Evolutionary conservation across 2,329 filamentous ascomycete species (phyloP).

Genomic region (Clonostachys solani): DNA sequence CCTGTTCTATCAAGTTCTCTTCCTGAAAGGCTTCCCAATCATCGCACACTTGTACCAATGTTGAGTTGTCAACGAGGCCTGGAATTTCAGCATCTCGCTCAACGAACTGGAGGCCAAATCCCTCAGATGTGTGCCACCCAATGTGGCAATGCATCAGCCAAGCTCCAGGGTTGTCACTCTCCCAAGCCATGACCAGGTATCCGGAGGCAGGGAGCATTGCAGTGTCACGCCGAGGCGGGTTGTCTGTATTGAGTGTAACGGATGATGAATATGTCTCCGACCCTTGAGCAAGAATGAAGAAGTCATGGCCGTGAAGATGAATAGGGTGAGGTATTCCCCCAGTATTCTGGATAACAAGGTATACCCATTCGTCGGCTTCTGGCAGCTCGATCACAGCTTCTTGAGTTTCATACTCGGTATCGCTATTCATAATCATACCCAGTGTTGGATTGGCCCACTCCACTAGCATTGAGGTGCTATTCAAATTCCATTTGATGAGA

Average conservation of each 20-base stretch:
- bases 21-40: slow-evolving; percentile 7
- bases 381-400: slow-evolving; percentile 20
- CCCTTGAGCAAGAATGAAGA: slow-evolving; percentile 12
- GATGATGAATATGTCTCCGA: slow-evolving; percentile 18
- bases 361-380: slow-evolving; percentile 18
- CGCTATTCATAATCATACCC: slow-evolving; percentile 7
- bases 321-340: slow-evolving; percentile 22
- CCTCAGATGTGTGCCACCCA: slow-evolving; percentile 32
- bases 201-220: slow-evolving; percentile 38
- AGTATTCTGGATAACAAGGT: slow-evolving; percentile 12
- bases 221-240: slow-evolving; percentile 48
- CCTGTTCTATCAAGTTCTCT: slow-evolving; percentile 7
- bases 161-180: slow-evolving; percentile 41
- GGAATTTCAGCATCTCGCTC: slow-evolving; percentile 11
- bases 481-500: not conserved
- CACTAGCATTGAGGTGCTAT: no score
- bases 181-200: slow-evolving; percentile 43
- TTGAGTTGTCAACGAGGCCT: slow-evolving; percentile 3
- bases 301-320: slow-evolving; percentile 29
- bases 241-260: slow-evolving; percentile 25
- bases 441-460: no score
- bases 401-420: slow-evolving; percentile 9
- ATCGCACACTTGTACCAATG: slow-evolving; percentile 6
- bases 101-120: slow-evolving; percentile 14
- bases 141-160: slow-evolving; percentile 49